Percentiles rank a stretch among this genome's conserved stretches.
Evolutionary conservation across 2,329 filamentous ascomycete species (phyloP).

Genomic region (Claviceps fusiformis): DNA sequence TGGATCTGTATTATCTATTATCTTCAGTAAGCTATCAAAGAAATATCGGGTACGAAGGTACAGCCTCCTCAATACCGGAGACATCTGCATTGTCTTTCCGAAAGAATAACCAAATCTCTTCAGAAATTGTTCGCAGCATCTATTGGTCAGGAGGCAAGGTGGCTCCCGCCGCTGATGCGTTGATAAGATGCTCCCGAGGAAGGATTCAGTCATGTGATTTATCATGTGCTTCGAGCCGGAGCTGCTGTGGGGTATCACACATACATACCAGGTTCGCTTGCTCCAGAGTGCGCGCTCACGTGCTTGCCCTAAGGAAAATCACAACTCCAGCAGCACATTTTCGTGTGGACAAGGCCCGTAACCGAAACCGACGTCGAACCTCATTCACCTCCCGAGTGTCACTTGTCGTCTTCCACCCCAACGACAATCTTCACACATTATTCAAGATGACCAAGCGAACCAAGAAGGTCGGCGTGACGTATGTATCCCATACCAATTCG

Average conservation of each 20-base stretch:
- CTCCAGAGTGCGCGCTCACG: constrained; percentile 19
- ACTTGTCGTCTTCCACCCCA: constrained; percentile 19
- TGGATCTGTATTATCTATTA: no score
- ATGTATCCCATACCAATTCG: constrained; percentile 15
- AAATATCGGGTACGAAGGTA: no score
- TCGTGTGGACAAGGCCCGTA: constrained; percentile 14
- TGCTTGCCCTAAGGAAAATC: constrained; percentile 30
- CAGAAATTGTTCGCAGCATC: not conserved
- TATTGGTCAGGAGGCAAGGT: not conserved
- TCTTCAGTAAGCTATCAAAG: no score
- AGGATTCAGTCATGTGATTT: not conserved
- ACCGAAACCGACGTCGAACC: constrained; percentile 17
- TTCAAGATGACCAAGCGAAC: constrained; percentile 89
- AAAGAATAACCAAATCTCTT: not conserved
- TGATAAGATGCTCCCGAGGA: no score
- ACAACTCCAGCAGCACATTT: constrained; percentile 23
- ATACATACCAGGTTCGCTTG: constrained; percentile 10
- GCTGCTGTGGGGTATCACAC: not conserved
- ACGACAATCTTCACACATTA: constrained; percentile 24
- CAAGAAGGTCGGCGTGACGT: constrained; percentile 93
- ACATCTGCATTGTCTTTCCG: no score
- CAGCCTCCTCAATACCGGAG: no score
- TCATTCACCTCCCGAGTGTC: constrained; percentile 17
- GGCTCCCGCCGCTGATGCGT: not conserved
- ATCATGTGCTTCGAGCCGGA: not conserved